phyloP scores from a whole-genome alignment of 1,284 basidiomycete genomes.

The Termitomyces sp. region DNA sequence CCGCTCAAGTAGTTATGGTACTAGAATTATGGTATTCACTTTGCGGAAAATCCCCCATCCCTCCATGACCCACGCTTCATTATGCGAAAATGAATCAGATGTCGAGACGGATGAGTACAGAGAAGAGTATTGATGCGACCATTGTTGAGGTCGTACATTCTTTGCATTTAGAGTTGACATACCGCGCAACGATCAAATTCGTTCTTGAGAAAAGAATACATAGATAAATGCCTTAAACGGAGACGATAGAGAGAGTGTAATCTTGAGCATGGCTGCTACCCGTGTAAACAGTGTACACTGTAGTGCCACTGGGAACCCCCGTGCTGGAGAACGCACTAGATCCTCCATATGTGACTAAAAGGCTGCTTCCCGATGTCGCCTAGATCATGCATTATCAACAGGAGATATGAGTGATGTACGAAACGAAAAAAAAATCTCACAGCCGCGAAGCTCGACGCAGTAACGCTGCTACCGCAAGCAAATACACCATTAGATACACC shows the following conservation, averaged over 20 bases:
- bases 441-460: constrained; percentile 47
- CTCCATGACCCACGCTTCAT: constrained; percentile 25
- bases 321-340: constrained; percentile 49
- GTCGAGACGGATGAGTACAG: constrained; percentile 40
- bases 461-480: constrained; percentile 40
- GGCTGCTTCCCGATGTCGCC: constrained; percentile 41
- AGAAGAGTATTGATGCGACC: constrained; percentile 28
- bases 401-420: not conserved
- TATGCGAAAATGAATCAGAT: constrained; percentile 43
- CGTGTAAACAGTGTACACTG: constrained; percentile 46
- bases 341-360: constrained; percentile 47
- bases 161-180: not conserved
- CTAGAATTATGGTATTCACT: constrained; percentile 41
- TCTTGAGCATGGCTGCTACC: constrained; percentile 38
- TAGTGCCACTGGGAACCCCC: constrained; percentile 47
- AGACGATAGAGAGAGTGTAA: constrained; percentile 40
- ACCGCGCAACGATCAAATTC: not conserved
- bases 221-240: constrained; percentile 3
- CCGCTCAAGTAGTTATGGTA: constrained; percentile 7
- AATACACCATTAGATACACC: constrained; percentile 37
- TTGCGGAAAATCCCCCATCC: constrained; percentile 43
- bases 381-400: constrained; percentile 16
- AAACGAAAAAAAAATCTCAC: constrained; percentile 28
- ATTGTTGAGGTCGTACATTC: not conserved
- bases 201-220: not conserved